Evolutionary conservation across 441 rosid species (phyloP).

Genomic region (Kokia cookei): DNA sequence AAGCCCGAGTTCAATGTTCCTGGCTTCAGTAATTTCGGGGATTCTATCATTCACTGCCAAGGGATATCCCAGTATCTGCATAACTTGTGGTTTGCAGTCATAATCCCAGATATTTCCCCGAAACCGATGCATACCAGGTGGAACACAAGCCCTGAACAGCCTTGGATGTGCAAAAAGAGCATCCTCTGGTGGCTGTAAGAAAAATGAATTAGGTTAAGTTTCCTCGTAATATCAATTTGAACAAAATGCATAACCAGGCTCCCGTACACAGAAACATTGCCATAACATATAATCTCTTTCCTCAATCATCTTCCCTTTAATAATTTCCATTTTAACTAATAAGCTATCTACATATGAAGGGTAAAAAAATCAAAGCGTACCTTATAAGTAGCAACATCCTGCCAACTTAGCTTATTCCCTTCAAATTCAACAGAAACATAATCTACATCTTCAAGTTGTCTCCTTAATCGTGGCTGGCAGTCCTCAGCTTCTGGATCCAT

Average conservation of each 20-base stretch:
- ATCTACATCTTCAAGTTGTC: conserved; percentile 96
- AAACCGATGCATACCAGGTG: conserved; percentile 97
- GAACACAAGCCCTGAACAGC: conserved; percentile 95
- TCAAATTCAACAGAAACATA: conserved; percentile 91
- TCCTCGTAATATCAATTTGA: background rate
- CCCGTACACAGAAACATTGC: background rate
- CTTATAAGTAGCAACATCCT: conserved; percentile 87
- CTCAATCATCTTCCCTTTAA: background rate
- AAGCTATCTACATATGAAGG: background rate
- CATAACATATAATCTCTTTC: background rate
- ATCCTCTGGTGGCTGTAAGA: conserved; percentile 80
- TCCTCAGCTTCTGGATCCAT: conserved; percentile 98
- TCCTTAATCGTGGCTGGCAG: conserved; percentile 79
- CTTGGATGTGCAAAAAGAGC: conserved; percentile 92
- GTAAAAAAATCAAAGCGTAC: conserved; percentile 28
- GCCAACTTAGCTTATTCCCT: conserved; percentile 77
- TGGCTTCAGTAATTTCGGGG: conserved; percentile 85
- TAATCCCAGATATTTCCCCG: conserved; percentile 96
- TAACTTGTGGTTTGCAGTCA: conserved; percentile 77
- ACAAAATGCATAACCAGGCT: background rate
- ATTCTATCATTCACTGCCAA: conserved; percentile 60
- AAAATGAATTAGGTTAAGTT: background rate
- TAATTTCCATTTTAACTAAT: background rate
- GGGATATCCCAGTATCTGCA: conserved; percentile 77
- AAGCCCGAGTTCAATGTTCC: conserved; percentile 91